Base-by-base conservation (phyloP, 139 green algal species). In the Micractinium conductrix region DNA sequence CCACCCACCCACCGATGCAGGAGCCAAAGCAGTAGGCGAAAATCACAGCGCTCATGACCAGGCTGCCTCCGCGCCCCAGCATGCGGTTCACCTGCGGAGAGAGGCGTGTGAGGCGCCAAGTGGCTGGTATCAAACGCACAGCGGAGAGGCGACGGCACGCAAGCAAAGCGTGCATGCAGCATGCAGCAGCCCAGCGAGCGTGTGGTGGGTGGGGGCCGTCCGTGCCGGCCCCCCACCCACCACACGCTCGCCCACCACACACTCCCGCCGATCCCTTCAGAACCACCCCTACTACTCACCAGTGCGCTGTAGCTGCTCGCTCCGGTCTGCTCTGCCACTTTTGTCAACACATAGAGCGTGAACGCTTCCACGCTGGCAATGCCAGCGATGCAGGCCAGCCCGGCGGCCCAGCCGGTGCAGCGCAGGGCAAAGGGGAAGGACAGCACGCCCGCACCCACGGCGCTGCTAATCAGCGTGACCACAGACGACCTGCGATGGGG, bases 281-380 rank as follows among this genome's bases (percentile, higher is more conserved):
- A n/a, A 8, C 60, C 22, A 68, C 24, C 24, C 60, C 16, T 37
- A 3, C 60, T 3, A 1, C 65, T 72, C n/a, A 72, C 65, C 65
- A 72, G 65, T 8, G 33, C 65, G 6, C 33, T 21, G 65, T 72
- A 72, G 12, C 65, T 72, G n/a, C 35, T 37, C 0, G 84, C 85
- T 8, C 86, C 37, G n/a, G 91, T 93, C 21, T 79, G 53, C 79
- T 93, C 87, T 30, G 88, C 84, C 74, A 80, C 92, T 53, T 80
- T 86, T 1, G 88, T 84, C 22, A 96, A 90, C n/a, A 96, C 89
- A 60, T 95, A 96, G 33, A 96, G 87, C 2, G 93, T 95, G 81
- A 94, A 94, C 0, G 80, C 88, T 55, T 96, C 90, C 0, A 74
- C 50, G 9, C 30, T n/a, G 14, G 82, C 90, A 30, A 96, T 80